Percentiles rank a stretch among this genome's conserved stretches.
Evolutionary conservation across 129 eudicot species (phyloP).

Genomic region (Arctium lappa): DNA sequence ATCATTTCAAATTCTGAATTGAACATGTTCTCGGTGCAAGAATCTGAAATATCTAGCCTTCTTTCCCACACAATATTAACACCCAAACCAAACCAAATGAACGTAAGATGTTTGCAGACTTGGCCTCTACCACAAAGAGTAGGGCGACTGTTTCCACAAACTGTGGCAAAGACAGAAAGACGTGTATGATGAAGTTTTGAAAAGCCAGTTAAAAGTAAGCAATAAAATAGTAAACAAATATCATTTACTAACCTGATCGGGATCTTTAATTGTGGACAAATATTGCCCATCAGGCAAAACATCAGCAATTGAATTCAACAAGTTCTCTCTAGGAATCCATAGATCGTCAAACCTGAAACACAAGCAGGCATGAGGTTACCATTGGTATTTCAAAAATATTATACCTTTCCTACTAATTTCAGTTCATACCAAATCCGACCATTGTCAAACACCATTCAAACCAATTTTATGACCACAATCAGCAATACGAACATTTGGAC

Average conservation of each 20-base stretch:
- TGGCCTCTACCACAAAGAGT: too few species aligned
- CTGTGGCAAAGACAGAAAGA: not conserved
- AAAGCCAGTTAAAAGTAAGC: not conserved
- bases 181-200: not conserved
- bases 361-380: not conserved
- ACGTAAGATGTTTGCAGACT: too few species aligned
- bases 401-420: not conserved
- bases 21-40: not conserved
- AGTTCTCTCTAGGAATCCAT: constrained; percentile 81
- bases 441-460: constrained; percentile 91
- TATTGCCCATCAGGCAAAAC: constrained; percentile 84
- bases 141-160: not conserved
- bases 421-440: constrained; percentile 78
- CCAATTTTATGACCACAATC: constrained; percentile 98
- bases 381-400: not conserved
- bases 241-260: constrained; percentile 58
- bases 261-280: constrained; percentile 79
- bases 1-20: not conserved
- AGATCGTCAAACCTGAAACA: constrained; percentile 77
- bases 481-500: constrained; percentile 78
- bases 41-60: not conserved
- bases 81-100: too few species aligned
- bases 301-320: constrained; percentile 92
- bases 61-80: not conserved
- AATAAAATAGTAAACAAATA: not conserved